Conservation (phyloP, 2,329 filamentous ascomycete species). For the Bipolaris bicolor region DNA sequence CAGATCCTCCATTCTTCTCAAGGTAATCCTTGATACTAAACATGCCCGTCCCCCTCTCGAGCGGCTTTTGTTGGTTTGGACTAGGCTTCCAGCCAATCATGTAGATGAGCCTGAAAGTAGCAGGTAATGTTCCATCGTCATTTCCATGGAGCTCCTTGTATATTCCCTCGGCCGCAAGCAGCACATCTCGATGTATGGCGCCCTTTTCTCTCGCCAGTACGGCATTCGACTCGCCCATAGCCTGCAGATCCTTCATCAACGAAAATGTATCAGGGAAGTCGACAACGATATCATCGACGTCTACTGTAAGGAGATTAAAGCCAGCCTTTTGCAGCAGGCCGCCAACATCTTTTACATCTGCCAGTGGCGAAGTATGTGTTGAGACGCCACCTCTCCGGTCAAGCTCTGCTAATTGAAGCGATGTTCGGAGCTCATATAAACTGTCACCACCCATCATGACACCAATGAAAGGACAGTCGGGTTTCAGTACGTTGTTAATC, state of each 20-base stretch:
- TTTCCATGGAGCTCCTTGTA: constrained; percentile 89
- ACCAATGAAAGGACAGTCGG: constrained; percentile 88
- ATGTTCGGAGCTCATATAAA: constrained; percentile 90
- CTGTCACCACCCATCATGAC: constrained; percentile 97
- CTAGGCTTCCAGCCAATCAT: constrained; percentile 99
- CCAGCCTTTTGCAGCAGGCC: constrained; percentile 84
- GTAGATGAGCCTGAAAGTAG: constrained; percentile 93
- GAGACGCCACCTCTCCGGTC: constrained; percentile 91
- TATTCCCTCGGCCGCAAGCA: constrained; percentile 86
- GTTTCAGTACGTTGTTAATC: constrained; percentile 85
- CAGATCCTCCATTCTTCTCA: constrained; percentile 53
- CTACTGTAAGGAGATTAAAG: constrained; percentile 95
- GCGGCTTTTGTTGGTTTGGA: constrained; percentile 75
- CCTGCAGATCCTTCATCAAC: constrained; percentile 90
- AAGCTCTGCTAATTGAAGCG: constrained; percentile 88
- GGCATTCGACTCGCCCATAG: constrained; percentile 95
- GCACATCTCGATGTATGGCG: constrained; percentile 75
- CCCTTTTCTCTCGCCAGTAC: constrained; percentile 84
- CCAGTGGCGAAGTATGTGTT: constrained; percentile 87
- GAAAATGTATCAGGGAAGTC: constrained; percentile 90
- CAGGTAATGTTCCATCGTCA: constrained; percentile 67
- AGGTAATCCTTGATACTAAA: constrained; percentile 87
- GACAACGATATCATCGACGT: constrained; percentile 95
- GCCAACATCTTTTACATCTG: constrained; percentile 89
- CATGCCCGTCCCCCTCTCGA: constrained; percentile 83